phyloP scores from a whole-genome alignment of 2,329 filamentous ascomycete genomes.

The Penicillium sp. region DNA sequence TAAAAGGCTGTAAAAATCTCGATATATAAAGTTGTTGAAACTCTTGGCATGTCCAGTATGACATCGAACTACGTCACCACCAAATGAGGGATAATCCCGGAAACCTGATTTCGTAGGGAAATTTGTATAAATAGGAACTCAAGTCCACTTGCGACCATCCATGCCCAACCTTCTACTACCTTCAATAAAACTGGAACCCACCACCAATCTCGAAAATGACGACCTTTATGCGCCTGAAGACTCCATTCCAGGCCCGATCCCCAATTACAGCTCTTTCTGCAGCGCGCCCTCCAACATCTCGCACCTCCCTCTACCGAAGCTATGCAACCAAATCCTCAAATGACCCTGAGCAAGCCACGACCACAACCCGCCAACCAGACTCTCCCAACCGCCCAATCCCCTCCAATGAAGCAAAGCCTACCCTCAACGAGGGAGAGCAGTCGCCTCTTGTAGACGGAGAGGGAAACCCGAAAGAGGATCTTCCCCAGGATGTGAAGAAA shows the following conservation, averaged over 20 bases:
- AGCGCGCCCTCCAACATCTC: neutral
- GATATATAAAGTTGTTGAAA: neutral
- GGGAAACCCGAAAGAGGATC: conserved; percentile 25
- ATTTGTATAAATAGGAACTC: neutral
- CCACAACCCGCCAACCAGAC: neutral
- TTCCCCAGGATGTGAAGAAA: conserved; percentile 35
- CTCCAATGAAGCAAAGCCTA: conserved; percentile 37
- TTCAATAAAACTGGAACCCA: neutral
- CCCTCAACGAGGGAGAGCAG: conserved; percentile 29
- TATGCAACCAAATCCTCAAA: conserved; percentile 6
- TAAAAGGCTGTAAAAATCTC: neutral
- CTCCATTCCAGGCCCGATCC: neutral
- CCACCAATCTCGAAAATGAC: neutral
- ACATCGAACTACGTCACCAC: conserved; percentile 6
- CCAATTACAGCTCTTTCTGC: neutral
- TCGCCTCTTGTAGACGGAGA: conserved; percentile 31
- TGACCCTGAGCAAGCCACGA: neutral
- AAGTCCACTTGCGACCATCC: neutral
- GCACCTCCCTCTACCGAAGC: neutral
- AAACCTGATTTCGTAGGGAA: neutral
- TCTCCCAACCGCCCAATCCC: conserved; percentile 19
- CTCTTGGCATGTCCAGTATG: conserved; percentile 7
- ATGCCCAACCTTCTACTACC: neutral
- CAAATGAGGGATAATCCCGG: neutral
- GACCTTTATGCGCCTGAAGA: neutral